A percentile compares a stretch with the other conserved stretches of the same genome.
phyloP scores from a whole-genome alignment of 331 rosid genomes.

The Stylosanthes scabra region DNA sequence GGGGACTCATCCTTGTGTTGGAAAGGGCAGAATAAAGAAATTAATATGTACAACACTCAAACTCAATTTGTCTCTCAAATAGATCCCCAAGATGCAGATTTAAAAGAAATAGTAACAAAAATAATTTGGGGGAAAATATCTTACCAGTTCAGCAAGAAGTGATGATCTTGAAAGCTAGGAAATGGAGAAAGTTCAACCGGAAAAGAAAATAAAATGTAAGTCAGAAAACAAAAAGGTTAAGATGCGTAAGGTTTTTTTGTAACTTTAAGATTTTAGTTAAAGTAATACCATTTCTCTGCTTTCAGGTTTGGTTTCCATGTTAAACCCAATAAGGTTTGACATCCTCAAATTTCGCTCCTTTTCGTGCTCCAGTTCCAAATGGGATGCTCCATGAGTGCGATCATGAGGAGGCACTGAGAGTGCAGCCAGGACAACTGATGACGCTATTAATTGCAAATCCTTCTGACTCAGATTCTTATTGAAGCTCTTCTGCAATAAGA shows the following conservation, averaged over 20 bases:
- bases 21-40: neutral
- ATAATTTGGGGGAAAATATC: slow-evolving; percentile 20
- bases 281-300: slow-evolving; percentile 88
- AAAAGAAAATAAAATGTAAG: slow-evolving; percentile 30
- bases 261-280: neutral
- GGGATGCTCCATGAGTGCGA: slow-evolving; percentile 73
- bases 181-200: slow-evolving; percentile 25
- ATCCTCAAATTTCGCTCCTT: slow-evolving; percentile 91
- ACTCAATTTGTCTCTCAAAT: neutral
- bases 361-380: slow-evolving; percentile 86
- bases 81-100: neutral
- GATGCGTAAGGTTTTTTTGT: neutral
- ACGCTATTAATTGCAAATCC: slow-evolving; percentile 96
- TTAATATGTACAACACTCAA: neutral
- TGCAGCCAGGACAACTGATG: slow-evolving; percentile 94
- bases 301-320: slow-evolving; percentile 79
- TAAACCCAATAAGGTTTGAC: slow-evolving; percentile 91
- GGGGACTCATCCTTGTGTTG: neutral
- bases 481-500: slow-evolving; percentile 83
- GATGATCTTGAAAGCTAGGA: slow-evolving; percentile 83
- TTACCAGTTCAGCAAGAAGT: slow-evolving; percentile 92
- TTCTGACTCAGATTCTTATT: slow-evolving; percentile 95
- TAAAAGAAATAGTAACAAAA: neutral
- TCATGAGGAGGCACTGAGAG: slow-evolving; percentile 89
- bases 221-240: neutral